Percentiles rank a stretch among this genome's conserved stretches.
Evolutionary conservation across 805 yeast genomes (phyloP).

Genomic region (Ogataea chonburiensis): DNA sequence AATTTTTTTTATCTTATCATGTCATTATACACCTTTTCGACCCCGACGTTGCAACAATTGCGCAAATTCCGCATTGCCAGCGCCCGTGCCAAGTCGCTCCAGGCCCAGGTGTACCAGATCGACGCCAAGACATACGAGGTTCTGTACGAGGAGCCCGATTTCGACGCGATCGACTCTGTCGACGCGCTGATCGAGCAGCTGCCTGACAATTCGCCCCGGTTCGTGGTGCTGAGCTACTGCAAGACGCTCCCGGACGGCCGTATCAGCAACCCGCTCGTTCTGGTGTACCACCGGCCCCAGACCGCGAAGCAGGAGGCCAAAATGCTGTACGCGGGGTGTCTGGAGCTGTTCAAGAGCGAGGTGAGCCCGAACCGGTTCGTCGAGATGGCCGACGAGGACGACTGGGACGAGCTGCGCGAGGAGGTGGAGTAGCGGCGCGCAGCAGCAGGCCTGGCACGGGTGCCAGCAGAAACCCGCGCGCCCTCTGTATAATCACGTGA

Average conservation of each 20-base stretch:
- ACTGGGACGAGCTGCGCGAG: constrained; percentile 36
- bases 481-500: constrained; percentile 15
- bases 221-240: constrained; percentile 74
- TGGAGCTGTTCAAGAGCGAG: constrained; percentile 72
- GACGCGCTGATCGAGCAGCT: constrained; percentile 70
- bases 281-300: constrained; percentile 86
- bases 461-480: too few relatives aligned
- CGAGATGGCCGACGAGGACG: constrained; percentile 67
- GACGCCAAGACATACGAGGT: constrained; percentile 56
- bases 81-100: constrained; percentile 58
- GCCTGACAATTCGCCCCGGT: constrained; percentile 82
- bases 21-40: constrained; percentile 61
- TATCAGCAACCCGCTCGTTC: constrained; percentile 66
- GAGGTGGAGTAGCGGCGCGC: constrained; percentile 10
- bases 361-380: constrained; percentile 71
- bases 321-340: constrained; percentile 91
- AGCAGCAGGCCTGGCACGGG: too few relatives aligned
- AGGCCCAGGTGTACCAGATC: constrained; percentile 62
- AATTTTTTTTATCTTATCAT: constrained; percentile 16
- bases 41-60: constrained; percentile 57
- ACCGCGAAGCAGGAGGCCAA: constrained; percentile 78
- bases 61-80: constrained; percentile 74
- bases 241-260: constrained; percentile 68
- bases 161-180: constrained; percentile 46
- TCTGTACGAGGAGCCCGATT: constrained; percentile 40